Percentiles rank a stretch among this genome's conserved stretches.
Evolutionary conservation across 305 asterid species (phyloP).

Genomic region (Rubia occidens): DNA sequence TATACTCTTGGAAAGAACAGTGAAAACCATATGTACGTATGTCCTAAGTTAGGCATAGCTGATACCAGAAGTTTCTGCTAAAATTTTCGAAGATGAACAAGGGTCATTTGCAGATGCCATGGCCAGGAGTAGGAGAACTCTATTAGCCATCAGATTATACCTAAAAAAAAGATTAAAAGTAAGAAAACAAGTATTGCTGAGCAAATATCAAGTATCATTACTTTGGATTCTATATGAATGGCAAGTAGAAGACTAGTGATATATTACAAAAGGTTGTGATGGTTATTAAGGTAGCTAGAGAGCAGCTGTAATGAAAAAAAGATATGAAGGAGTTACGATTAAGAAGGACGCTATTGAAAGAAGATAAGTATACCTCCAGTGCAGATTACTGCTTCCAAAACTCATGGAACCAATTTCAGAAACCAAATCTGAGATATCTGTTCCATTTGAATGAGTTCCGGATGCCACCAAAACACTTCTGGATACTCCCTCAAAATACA

Average conservation of each 20-base stretch:
- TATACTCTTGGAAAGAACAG: constrained; percentile 8
- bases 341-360: not conserved
- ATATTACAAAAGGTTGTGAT: not conserved
- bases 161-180: constrained; percentile 37
- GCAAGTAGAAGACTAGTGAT: not conserved
- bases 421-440: constrained; percentile 69
- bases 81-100: constrained; percentile 52
- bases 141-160: constrained; percentile 98
- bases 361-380: constrained; percentile 66
- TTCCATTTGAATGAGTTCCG: constrained; percentile 44
- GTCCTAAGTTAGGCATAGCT: constrained; percentile 7
- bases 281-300: constrained; percentile 4
- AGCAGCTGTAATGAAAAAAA: not conserved
- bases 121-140: constrained; percentile 89
- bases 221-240: not conserved
- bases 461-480: constrained; percentile 51
- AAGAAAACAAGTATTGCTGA: constrained; percentile 14
- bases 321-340: not conserved
- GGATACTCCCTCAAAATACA: constrained; percentile 78
- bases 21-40: constrained; percentile 3
- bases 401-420: constrained; percentile 85
- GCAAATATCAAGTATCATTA: not conserved
- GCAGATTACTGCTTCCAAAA: constrained; percentile 74
- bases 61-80: constrained; percentile 77
- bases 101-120: constrained; percentile 80